A percentile compares a stretch with the other conserved stretches of the same genome.
These are phyloP conservation scores for Xylariaceae sp. DNA, from an alignment of 2,329 filamentous ascomycete species.

Conservation along the genomic window DNA sequence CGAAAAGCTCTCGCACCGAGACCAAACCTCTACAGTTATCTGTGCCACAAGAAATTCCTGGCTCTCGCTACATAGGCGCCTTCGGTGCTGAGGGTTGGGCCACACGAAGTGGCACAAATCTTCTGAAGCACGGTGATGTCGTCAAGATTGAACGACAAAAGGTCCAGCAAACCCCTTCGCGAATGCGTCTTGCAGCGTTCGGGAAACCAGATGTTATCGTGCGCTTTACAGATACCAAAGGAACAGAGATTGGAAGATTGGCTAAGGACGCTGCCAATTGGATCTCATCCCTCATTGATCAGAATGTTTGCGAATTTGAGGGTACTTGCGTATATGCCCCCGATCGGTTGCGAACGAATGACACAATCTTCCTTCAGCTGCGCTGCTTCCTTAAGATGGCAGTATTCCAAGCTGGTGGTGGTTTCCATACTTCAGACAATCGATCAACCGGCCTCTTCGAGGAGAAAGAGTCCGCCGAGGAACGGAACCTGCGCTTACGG, in stretches of 20 bases:
- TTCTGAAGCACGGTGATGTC: conserved; percentile 81
- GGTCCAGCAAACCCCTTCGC: conserved; percentile 63
- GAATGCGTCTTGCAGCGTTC: conserved; percentile 57
- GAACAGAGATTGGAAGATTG: conserved; percentile 84
- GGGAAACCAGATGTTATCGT: conserved; percentile 85
- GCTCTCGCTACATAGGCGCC: conserved; percentile 79
- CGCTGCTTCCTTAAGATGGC: conserved; percentile 75
- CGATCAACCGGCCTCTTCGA: conserved; percentile 78
- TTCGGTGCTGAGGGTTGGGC: conserved; percentile 94
- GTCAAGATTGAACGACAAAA: conserved; percentile 88
- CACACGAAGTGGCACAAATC: conserved; percentile 76
- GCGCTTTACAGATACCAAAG: conserved; percentile 80
- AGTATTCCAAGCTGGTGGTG: conserved; percentile 70
- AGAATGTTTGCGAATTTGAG: conserved; percentile 85
- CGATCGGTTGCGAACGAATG: conserved; percentile 83
- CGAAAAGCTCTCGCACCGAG: conserved; percentile 22
- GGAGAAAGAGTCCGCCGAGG: conserved; percentile 82
- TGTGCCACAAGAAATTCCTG: conserved; percentile 41
- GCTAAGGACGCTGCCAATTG: conserved; percentile 87
- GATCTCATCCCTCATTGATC: conserved; percentile 91
- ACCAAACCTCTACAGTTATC: conserved; percentile 18
- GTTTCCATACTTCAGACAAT: conserved; percentile 70
- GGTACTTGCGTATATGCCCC: conserved; percentile 89
- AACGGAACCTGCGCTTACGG: conserved; percentile 80
- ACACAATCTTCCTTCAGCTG: conserved; percentile 92